These are phyloP conservation scores for Pleurostoma richardsiae DNA, from an alignment of 2,329 filamentous ascomycete genomes.

Conservation along the genomic window DNA sequence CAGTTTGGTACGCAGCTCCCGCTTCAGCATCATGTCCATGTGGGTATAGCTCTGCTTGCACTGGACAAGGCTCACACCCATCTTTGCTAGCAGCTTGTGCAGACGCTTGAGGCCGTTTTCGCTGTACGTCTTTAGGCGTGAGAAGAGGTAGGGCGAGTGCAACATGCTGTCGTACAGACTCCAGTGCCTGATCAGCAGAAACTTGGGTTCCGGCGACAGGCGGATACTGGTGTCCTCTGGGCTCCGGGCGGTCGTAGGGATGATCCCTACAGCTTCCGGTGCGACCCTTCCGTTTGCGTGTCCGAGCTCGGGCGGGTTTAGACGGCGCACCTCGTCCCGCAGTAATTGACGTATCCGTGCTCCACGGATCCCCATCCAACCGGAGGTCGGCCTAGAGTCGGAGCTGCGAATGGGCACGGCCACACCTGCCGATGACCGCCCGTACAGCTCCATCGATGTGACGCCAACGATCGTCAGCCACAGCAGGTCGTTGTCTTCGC, in stretches of 20 bases:
- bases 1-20: constrained; percentile 76
- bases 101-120: constrained; percentile 82
- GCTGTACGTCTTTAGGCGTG: constrained; percentile 89
- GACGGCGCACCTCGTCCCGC: constrained; percentile 85
- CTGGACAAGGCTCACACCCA: constrained; percentile 91
- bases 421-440: constrained; percentile 76
- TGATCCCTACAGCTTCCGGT: constrained; percentile 70
- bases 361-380: constrained; percentile 78
- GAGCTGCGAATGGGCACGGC: constrained; percentile 54
- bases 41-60: constrained; percentile 95
- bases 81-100: constrained; percentile 93
- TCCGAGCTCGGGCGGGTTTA: constrained; percentile 71
- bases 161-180: constrained; percentile 98
- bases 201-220: constrained; percentile 87
- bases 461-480: constrained; percentile 95
- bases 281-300: constrained; percentile 54
- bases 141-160: constrained; percentile 91
- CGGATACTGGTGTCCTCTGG: constrained; percentile 90
- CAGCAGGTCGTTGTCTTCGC: constrained; percentile 92
- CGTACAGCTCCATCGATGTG: constrained; percentile 88
- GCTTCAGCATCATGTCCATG: constrained; percentile 97
- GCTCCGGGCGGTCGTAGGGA: constrained; percentile 81
- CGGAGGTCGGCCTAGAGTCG: constrained; percentile 53
- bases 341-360: constrained; percentile 80
- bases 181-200: constrained; percentile 92